Base-by-base conservation (phyloP, 305 asterid genomes). In the Ilex paraguariensis region DNA sequence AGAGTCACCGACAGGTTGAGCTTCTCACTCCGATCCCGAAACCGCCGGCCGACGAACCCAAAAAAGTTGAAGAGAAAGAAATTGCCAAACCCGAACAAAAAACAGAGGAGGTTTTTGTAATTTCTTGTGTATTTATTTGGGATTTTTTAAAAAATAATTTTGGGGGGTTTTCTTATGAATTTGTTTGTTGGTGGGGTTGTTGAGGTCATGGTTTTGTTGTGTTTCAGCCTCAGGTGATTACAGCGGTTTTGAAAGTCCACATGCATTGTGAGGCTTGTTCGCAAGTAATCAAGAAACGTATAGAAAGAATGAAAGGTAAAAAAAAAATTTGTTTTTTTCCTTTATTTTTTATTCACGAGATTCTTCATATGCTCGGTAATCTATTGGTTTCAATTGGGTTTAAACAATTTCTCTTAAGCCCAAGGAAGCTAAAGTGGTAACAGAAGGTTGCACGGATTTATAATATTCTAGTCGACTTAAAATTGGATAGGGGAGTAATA, bases 1-100 rank as follows among this genome's bases (percentile, higher is more conserved):
- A 92, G 84, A 89, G 95, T 84, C 96, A 86, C 88, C 88, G 97
- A 66, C 90, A 86, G 48, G 98, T 87, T 36, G 82, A 79, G 78
- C 98, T 92, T 54, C 73, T 92, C 44, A 90, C 98, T 6, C 97
- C 97, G 21, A 79, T 92, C 48, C 97, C 98, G 0, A 70, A 74
- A 56, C 95, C 91, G 6, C 67, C 70, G 21, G 73, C 87, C 61
- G 42, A 78, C 16, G 88, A 71, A 58, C 74, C 82, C 0, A 76
- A 77, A 70, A 89, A 89, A 64, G 64, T 75, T 32, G 84, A 74
- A 61, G 84, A 75, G 46, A 79, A 78, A 63, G 81, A 68, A 57
- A 72, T 57, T 15, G 79, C 73, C 30, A 87, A 92, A 62, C 61
- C 74, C 30, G 88, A 87, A 63, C 95, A 85, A 64, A 85, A 84